Percentiles rank a stretch among this genome's conserved stretches.
These are phyloP conservation scores for Draba incana DNA, from an alignment of 345 rosid genomes.

Conservation along the genomic window DNA sequence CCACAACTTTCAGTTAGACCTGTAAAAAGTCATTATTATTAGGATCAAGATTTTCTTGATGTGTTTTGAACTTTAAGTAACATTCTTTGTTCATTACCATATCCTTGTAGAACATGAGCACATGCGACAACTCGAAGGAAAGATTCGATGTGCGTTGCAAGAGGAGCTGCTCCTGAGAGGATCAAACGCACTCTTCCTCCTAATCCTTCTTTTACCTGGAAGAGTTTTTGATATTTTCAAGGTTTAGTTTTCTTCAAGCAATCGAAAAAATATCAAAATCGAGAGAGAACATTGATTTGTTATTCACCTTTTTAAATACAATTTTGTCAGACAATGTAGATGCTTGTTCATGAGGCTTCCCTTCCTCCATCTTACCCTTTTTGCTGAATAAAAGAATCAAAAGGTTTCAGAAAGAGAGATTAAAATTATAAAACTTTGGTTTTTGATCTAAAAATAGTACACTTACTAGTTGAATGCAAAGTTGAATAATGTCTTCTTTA, in stretches of 20 bases:
- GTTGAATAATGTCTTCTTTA: slow-evolving; percentile 66
- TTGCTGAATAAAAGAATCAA: slow-evolving; percentile 56
- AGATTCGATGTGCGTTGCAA: slow-evolving; percentile 80
- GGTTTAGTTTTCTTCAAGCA: slow-evolving; percentile 1
- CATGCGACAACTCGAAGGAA: slow-evolving; percentile 95
- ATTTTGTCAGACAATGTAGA: slow-evolving; percentile 81
- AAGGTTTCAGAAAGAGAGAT: slow-evolving; percentile 14
- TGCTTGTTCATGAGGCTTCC: slow-evolving; percentile 66
- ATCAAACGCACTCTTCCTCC: slow-evolving; percentile 93
- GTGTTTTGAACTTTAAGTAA: neutral
- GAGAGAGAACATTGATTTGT: neutral
- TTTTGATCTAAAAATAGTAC: neutral
- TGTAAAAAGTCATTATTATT: slow-evolving; percentile 37
- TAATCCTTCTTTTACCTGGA: slow-evolving; percentile 85
- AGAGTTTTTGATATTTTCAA: slow-evolving; percentile 10
- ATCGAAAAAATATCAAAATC: neutral
- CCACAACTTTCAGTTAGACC: slow-evolving; percentile 98
- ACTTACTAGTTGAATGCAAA: slow-evolving; percentile 79
- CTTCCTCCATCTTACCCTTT: slow-evolving; percentile 63
- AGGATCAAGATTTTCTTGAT: neutral
- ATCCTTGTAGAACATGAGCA: slow-evolving; percentile 97
- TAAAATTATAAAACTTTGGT: neutral
- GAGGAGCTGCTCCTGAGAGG: slow-evolving; percentile 96
- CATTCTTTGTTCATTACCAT: slow-evolving; percentile 57
- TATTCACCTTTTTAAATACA: slow-evolving; percentile 81